A percentile compares a stretch with the other conserved stretches of the same genome.
These are phyloP conservation scores for Xylaria grammica DNA, from an alignment of 495 filamentous ascomycete species.

Conservation along the genomic window DNA sequence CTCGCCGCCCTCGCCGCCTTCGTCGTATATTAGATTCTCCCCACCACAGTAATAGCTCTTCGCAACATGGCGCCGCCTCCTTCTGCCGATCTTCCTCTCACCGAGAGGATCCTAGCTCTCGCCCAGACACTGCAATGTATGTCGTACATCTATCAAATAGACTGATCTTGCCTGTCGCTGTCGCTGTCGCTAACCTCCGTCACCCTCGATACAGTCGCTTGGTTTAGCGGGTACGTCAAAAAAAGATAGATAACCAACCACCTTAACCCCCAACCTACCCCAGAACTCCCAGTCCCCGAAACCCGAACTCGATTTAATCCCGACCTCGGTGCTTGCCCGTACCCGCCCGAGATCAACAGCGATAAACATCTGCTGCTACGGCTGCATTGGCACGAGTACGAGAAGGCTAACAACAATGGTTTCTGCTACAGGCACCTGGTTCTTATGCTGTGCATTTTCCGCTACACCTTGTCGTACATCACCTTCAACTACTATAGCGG, in stretches of 20 bases:
- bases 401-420: slow-evolving; percentile 14
- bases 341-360: neutral
- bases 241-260: slow-evolving; percentile 4
- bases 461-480: slow-evolving; percentile 82
- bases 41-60: slow-evolving; percentile 20
- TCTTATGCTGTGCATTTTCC: slow-evolving; percentile 78
- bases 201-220: slow-evolving; percentile 54
- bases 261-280: neutral
- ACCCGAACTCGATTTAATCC: neutral
- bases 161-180: slow-evolving; percentile 15
- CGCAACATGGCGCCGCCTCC: slow-evolving; percentile 84
- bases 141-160: slow-evolving; percentile 35
- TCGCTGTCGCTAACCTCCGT: slow-evolving; percentile 23
- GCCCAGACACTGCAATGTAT: slow-evolving; percentile 88
- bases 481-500: slow-evolving; percentile 78
- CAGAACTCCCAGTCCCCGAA: neutral
- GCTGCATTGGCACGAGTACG: too few relatives aligned
- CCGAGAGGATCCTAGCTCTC: slow-evolving; percentile 73
- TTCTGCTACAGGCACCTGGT: slow-evolving; percentile 69
- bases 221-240: slow-evolving; percentile 95
- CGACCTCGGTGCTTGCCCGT: slow-evolving; percentile 1
- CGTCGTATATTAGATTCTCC: slow-evolving; percentile 15
- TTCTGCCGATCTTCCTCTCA: slow-evolving; percentile 68
- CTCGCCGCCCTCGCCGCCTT: too few relatives aligned
- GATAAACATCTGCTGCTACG: too few relatives aligned